Conservation (phyloP, 768 basidiomycete species). For the Collybia sordida region DNA sequence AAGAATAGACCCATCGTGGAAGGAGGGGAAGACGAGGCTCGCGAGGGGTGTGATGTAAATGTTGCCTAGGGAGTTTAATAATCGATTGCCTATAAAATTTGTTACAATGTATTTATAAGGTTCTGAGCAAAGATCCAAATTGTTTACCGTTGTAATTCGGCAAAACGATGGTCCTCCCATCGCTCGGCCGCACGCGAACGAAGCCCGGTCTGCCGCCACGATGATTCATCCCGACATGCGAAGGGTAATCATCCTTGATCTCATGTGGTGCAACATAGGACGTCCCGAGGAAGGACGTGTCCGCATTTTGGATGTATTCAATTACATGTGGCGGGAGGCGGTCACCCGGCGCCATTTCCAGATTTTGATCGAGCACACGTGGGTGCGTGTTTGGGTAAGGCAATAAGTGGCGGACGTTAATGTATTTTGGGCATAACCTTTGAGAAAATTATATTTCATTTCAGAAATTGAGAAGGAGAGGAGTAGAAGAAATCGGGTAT, state of each 20-base stretch:
- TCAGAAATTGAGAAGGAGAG: constrained; percentile 10
- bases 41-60: constrained; percentile 44
- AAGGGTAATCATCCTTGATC: constrained; percentile 36
- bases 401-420: constrained; percentile 43
- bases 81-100: constrained; percentile 38
- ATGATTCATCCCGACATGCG: constrained; percentile 48
- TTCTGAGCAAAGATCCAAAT: background rate
- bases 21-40: constrained; percentile 43
- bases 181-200: constrained; percentile 41
- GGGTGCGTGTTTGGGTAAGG: constrained; percentile 32
- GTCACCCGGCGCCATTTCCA: constrained; percentile 23
- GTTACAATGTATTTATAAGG: background rate
- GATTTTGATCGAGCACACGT: constrained; percentile 24
- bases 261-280: constrained; percentile 31
- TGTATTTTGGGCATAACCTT: constrained; percentile 59
- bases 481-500: too few species aligned
- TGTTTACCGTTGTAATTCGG: constrained; percentile 47
- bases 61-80: constrained; percentile 52
- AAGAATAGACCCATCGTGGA: constrained; percentile 42
- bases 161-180: constrained; percentile 42
- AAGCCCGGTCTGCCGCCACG: constrained; percentile 50
- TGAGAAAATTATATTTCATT: background rate
- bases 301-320: constrained; percentile 34
- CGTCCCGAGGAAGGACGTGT: constrained; percentile 44
- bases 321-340: constrained; percentile 41